phyloP scores from a whole-genome alignment of 352 stramenopile genomes.

The Blastocystis sp. region DNA sequence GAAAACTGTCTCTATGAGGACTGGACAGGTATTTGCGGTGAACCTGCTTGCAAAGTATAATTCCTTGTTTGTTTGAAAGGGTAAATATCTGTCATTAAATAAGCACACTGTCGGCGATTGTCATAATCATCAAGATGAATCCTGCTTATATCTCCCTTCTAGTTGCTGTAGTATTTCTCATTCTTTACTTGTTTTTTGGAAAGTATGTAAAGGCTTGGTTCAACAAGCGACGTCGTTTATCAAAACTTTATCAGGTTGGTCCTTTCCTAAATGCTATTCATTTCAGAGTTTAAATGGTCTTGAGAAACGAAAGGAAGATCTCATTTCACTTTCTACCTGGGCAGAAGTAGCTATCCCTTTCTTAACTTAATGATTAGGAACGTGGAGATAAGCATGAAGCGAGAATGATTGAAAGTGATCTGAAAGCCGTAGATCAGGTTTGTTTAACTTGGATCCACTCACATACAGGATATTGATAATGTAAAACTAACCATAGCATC shows the following conservation, averaged over 20 bases:
- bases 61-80: constrained; percentile 20
- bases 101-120: no score
- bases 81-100: no score
- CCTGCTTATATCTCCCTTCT: neutral
- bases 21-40: neutral
- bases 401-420: constrained; percentile 10
- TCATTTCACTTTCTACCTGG: constrained; percentile 46
- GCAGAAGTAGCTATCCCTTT: neutral
- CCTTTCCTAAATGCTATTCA: neutral
- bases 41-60: neutral
- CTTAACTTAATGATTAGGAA: neutral
- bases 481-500: neutral
- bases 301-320: constrained; percentile 44
- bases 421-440: neutral
- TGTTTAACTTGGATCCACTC: neutral
- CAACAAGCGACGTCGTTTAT: neutral
- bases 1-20: constrained; percentile 5
- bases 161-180: neutral
- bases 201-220: constrained; percentile 63
- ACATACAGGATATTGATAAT: constrained; percentile 23
- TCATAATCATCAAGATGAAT: neutral
- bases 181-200: neutral
- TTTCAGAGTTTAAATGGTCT: constrained; percentile 11
- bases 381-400: constrained; percentile 30
- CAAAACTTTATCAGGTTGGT: neutral